Base-by-base conservation (phyloP, 192 early-diverging fungal species). In the Backusella circina region DNA sequence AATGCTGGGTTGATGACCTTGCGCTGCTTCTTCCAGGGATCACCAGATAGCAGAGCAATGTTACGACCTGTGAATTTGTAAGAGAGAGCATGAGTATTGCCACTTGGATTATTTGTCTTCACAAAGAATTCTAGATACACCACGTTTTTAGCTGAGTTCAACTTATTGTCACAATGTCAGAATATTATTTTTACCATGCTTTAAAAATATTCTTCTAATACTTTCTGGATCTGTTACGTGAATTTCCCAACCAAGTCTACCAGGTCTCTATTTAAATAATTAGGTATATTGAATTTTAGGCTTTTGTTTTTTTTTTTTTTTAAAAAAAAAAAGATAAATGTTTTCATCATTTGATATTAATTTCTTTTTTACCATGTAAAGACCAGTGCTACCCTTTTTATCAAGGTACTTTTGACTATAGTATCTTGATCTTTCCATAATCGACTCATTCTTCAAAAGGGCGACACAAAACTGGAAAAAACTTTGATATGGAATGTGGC, bases 1-100 rank as follows among this genome's bases (percentile, higher is more conserved):
- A 81, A 81, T 32, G 73, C 80, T 54, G 76, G 76, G 71, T 77
- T 75, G 50, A 54, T 54, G 1, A 79, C 61, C 67, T 79, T 47
- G 6, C 31, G 18, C 15, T 65, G 51, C 37, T 38, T 75, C 4
- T 75, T 75, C 65, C 65, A 67, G 13, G 50, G n/a, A 2, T 16
- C 28, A 32, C 73, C 61, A 66, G 18, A 47, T 26, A 66, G 13
- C 4, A 66, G 30, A 0, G 54, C 35, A 38, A 75, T 65, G 30
- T 75, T 75, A 15, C n/a, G 32, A 5, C 37, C 38, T 8, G 50
- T 41, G 66, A 75, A 75, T 7, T 35, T 35, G 15, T 38, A 35
- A 7, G 37, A 68, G 5, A 68, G 33, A 36, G 67, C 37, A 36
- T 38, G n/a, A 0, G 18, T 38, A 4, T 35, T 37, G 0, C 37